phyloP scores from a whole-genome alignment of 306 rosid species.

The Notholithocarpus densiflorus region DNA sequence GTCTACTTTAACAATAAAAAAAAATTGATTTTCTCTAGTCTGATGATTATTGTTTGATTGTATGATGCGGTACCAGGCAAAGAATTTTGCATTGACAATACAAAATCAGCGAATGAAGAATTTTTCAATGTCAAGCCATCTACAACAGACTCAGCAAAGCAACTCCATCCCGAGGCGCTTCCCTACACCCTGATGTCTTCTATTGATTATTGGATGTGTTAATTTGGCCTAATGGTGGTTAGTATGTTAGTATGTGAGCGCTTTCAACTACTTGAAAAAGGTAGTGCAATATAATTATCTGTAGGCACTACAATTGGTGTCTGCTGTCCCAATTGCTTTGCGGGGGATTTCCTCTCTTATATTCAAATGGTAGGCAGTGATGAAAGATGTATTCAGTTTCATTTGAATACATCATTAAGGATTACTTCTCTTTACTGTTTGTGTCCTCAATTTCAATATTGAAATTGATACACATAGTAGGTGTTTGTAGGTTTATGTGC shows the following conservation, averaged over 20 bases:
- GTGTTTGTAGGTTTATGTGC: not conserved
- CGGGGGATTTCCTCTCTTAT: not conserved
- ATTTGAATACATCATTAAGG: not conserved
- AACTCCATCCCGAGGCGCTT: slow-evolving; percentile 76
- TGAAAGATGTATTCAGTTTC: not conserved
- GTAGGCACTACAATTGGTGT: not conserved
- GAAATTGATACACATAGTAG: not conserved
- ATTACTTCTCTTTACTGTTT: not conserved
- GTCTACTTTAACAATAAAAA: not conserved
- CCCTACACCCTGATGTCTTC: slow-evolving; percentile 29
- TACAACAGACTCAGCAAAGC: slow-evolving; percentile 81
- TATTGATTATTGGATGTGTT: not conserved
- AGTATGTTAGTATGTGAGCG: not conserved
- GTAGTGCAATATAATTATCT: not conserved
- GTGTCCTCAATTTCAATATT: not conserved
- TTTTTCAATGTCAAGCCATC: slow-evolving; percentile 20
- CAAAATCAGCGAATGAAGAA: no score
- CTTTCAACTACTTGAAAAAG: not conserved
- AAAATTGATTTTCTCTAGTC: not conserved
- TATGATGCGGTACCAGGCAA: slow-evolving; percentile 32
- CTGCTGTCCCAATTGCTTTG: not conserved
- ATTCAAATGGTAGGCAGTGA: not conserved
- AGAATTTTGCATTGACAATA: slow-evolving; percentile 75
- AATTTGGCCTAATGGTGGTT: not conserved
- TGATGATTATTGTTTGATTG: not conserved